Base-by-base conservation (phyloP, 768 basidiomycete genomes). In the Amanita phalloides region DNA sequence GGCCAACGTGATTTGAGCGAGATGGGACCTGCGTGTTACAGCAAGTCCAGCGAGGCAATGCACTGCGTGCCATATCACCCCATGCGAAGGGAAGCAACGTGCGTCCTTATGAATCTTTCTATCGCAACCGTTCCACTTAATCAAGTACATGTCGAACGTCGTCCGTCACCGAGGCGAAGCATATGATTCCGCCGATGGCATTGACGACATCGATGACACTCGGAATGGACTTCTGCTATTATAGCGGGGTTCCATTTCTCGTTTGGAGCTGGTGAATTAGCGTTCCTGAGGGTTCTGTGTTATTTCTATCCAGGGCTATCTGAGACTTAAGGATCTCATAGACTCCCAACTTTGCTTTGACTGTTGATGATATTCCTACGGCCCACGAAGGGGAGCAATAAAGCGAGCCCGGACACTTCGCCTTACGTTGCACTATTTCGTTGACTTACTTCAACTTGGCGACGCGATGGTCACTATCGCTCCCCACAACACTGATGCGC, bases 221-320 rank as follows among this genome's bases (percentile, higher is more conserved):
- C 54, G 49, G 39, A 57, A 57, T 33, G 56, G 54, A 35, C 14
- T 57, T 42, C 45, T 57, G 26, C 43, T 55, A 33, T n/a, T 14
- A 25, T 26, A 21, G 17, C 38, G 2, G 7, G 7, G 8, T 21
- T 57, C 36, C 54, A 55, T 51, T 36, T n/a, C 11, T 35, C 51
- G 32, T 47, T 57, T 57, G 53, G 56, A 35, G 20, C 43, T 13
- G 42, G 48, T 36, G 14, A 45, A 38, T 39, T 55, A 17, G 56
- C 56, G 10, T 57, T 57, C 46, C 44, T 57, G 37, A 51, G 49
- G 50, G 56, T 57, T n/a, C 38, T n/a, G 48, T 10, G 35, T 56
- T 48, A 36, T 52, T 37, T 51, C 41, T 39, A 38, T 54, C 14
- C 10, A 32, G 37, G n/a, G 38, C 32, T 28, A 45, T 17, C 17